Conservation (phyloP, 2,329 filamentous ascomycete genomes). For the Elsinoe fawcettii region DNA sequence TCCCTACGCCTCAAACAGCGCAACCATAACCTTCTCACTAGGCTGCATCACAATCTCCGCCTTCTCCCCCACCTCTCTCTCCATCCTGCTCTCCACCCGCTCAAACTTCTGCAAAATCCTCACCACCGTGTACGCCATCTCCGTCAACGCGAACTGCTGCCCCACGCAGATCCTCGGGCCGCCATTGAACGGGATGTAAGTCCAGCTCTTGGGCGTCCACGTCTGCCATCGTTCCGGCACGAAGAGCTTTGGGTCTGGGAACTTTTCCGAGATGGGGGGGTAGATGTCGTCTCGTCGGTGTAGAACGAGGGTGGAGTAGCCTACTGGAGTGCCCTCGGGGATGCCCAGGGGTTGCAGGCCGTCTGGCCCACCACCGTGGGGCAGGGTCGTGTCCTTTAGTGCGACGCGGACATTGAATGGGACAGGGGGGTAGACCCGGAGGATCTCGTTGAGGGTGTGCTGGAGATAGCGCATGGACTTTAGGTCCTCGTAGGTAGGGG, state of each 20-base stretch:
- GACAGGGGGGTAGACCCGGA: slow-evolving; percentile 43
- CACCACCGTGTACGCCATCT: slow-evolving; percentile 43
- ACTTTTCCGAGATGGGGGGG: slow-evolving; percentile 30
- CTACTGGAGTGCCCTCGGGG: slow-evolving; percentile 38
- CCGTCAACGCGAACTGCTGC: slow-evolving; percentile 45
- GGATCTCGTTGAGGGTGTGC: slow-evolving; percentile 36
- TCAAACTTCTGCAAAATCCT: slow-evolving; percentile 40
- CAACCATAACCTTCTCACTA: slow-evolving; percentile 34
- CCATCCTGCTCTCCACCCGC: slow-evolving; percentile 35
- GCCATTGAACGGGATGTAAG: slow-evolving; percentile 42
- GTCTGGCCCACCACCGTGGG: slow-evolving; percentile 41
- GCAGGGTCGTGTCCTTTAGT: slow-evolving; percentile 41
- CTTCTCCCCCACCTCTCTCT: slow-evolving; percentile 34
- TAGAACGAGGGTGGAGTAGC: slow-evolving; percentile 42
- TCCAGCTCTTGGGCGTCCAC: slow-evolving; percentile 45
- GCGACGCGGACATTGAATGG: slow-evolving; percentile 44
- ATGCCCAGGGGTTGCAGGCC: slow-evolving; percentile 40
- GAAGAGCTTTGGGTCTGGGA: slow-evolving; percentile 37
- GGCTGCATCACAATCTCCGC: slow-evolving; percentile 44
- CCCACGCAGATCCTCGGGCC: slow-evolving; percentile 45
- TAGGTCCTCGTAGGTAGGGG: slow-evolving; percentile 65
- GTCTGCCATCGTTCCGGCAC: slow-evolving; percentile 44
- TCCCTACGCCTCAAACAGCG: slow-evolving; percentile 25
- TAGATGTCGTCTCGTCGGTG: slow-evolving; percentile 45
- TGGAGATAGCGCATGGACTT: slow-evolving; percentile 79